Evolutionary conservation across 192 early-diverging fungal genomes (phyloP), one percentile per base, ranked within the genome.

Genomic region (Coemansia sp.): DNA sequence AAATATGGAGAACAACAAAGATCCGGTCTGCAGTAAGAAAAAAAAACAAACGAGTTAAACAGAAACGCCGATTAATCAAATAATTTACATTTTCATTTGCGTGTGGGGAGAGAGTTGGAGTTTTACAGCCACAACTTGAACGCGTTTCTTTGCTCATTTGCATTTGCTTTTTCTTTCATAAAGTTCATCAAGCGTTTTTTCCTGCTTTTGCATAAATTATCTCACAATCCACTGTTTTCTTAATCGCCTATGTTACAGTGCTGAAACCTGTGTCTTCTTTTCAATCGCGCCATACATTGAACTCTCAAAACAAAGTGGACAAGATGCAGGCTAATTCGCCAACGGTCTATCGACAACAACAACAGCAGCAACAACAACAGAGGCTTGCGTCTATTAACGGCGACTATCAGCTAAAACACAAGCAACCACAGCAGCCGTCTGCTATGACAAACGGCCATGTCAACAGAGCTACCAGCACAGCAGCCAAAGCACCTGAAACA

Each of bases 271-370:
- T 19, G 22, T 28, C 22, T 50, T 22, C 25, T 5, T 25, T 50
- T 50, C 25, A 31, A 14, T 25, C 5, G n/a, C 30, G 19, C 20
- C n/a, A 48, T 48, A 11, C 45, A 48, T 25, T 48, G 11, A 25
- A 25, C 23, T 48, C 25, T 48, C 7, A 6, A 48, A 48, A 25
- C 45, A 29, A 9, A 28, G 20, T 27, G 20, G 47, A n/a, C 20
- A 50, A 54, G 55, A 64, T 64, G 58, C 58, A 59, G 17, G 27
- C 28, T 48, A 59, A 47, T 59, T 33, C 58, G 40, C 42, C 62
- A 28, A 20, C 31, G 23, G 19, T 23, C 13, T 48, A 62, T 29
- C 55, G 62, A 11, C 74, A 64, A 37, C 74, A 52, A 29, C 59
- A 59, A 20, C 54, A 54, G 22, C 22, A 59, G 37, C 27, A 36